Conservation (phyloP, 1,139 yeast genomes). For the Chernovozyma aurita region DNA sequence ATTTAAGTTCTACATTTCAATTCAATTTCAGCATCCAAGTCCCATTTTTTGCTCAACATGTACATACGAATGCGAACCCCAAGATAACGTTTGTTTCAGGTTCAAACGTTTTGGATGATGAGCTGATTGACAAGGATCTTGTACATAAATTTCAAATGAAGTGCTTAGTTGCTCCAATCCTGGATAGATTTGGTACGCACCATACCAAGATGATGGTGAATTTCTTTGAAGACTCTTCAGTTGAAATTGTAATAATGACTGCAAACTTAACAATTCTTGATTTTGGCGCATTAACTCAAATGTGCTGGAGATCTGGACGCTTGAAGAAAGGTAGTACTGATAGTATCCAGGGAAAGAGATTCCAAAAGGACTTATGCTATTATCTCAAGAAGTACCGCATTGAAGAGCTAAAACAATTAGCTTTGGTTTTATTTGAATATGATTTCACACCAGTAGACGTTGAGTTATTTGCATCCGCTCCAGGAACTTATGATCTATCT, state of each 20-base stretch:
- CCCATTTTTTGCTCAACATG: constrained; percentile 29
- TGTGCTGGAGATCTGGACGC: constrained; percentile 59
- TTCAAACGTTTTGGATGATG: constrained; percentile 12
- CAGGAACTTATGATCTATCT: constrained; percentile 31
- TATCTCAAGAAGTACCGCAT: constrained; percentile 44
- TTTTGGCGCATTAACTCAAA: constrained; percentile 55
- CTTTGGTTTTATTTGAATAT: constrained; percentile 21
- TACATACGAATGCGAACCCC: constrained; percentile 22
- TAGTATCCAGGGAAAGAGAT: constrained; percentile 9
- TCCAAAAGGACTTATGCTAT: constrained; percentile 33
- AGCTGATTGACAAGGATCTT: constrained; percentile 10
- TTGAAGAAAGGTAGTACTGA: constrained; percentile 15
- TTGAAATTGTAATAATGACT: constrained; percentile 56
- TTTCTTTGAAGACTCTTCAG: constrained; percentile 36
- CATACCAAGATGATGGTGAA: constrained; percentile 68
- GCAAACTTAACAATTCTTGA: constrained; percentile 55
- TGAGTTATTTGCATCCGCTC: constrained; percentile 55
- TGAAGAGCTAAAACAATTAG: constrained; percentile 21
- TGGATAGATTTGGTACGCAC: constrained; percentile 46
- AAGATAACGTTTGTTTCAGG: constrained; percentile 34
- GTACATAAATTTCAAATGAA: constrained; percentile 20
- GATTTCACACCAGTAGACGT: constrained; percentile 47
- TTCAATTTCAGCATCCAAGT: constrained; percentile 48
- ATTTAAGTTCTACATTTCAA: constrained; percentile 38
- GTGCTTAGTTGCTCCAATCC: constrained; percentile 30